Percentiles rank a stretch among this genome's conserved stretches.
These are phyloP conservation scores for Alectoria sarmentosa DNA, from an alignment of 495 filamentous ascomycete genomes.

Conservation along the genomic window DNA sequence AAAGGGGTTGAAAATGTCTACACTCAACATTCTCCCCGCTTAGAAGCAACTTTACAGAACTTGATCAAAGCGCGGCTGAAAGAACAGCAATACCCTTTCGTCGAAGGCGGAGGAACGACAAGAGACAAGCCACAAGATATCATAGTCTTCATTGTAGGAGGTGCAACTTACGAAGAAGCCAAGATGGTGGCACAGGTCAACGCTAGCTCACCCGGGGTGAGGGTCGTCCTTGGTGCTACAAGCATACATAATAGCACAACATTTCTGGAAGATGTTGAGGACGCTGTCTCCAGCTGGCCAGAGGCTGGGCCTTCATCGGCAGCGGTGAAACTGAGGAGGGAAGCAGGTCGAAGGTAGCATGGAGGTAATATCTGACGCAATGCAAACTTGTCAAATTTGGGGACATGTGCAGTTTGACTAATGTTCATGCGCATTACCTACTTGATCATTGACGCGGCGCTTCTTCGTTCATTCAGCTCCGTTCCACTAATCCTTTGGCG, in stretches of 20 bases:
- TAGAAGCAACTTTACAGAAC: conserved; percentile 83
- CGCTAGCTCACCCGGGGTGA: conserved; percentile 77
- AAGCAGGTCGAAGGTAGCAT: conserved; percentile 45
- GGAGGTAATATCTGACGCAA: neutral
- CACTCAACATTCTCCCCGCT: conserved; percentile 86
- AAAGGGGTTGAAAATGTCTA: conserved; percentile 99
- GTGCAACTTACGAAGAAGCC: conserved; percentile 91
- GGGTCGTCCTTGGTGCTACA: conserved; percentile 83
- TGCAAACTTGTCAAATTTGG: neutral
- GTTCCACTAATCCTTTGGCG: neutral
- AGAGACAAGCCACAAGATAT: conserved; percentile 95
- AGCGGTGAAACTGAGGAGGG: conserved; percentile 63
- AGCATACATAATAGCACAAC: conserved; percentile 75
- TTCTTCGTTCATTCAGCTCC: neutral
- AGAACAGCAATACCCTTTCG: conserved; percentile 82
- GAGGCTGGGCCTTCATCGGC: conserved; percentile 60
- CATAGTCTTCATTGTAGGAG: conserved; percentile 87
- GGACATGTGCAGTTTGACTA: neutral
- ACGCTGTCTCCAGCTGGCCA: conserved; percentile 74
- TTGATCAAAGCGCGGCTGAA: conserved; percentile 83
- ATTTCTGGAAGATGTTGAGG: conserved; percentile 82
- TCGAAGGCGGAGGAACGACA: conserved; percentile 77
- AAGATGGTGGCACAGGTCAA: conserved; percentile 91
- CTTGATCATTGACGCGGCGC: neutral
- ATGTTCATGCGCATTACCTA: neutral